Percentiles rank a stretch among this genome's conserved stretches.
These are phyloP conservation scores for Gracilaria vermiculophylla DNA, from an alignment of 23 red algal species.

Conservation along the genomic window DNA sequence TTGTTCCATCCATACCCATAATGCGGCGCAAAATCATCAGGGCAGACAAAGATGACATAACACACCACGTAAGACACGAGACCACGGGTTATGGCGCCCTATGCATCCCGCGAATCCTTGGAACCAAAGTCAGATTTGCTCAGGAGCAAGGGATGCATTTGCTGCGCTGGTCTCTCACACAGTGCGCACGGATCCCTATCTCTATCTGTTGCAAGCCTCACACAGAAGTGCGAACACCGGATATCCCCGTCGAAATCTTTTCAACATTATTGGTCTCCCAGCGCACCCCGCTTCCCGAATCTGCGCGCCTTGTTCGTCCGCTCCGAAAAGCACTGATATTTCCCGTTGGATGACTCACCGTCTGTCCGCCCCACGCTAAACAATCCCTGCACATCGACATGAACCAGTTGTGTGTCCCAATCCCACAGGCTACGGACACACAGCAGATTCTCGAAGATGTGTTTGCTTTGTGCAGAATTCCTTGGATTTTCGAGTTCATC, in stretches of 20 bases:
- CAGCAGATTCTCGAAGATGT: constrained; percentile 62
- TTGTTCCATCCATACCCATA: too few relatives aligned
- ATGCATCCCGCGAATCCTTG: too few relatives aligned
- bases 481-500: constrained; percentile 73
- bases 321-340: background rate
- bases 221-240: too few relatives aligned
- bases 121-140: too few relatives aligned
- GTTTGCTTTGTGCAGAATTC: constrained; percentile 55
- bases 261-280: background rate
- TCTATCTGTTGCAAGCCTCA: too few relatives aligned
- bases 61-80: too few relatives aligned
- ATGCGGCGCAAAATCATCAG: too few relatives aligned
- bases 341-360: background rate
- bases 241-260: background rate
- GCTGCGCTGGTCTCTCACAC: too few relatives aligned
- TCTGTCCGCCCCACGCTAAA: background rate
- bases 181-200: too few relatives aligned
- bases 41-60: too few relatives aligned
- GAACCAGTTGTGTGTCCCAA: constrained; percentile 67
- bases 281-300: background rate
- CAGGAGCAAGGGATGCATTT: too few relatives aligned
- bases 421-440: constrained; percentile 53
- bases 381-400: background rate
- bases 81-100: too few relatives aligned
- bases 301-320: background rate